Evolutionary conservation across 148 eudicot genomes (phyloP).

Genomic region (Rhododendron griersonianum): DNA sequence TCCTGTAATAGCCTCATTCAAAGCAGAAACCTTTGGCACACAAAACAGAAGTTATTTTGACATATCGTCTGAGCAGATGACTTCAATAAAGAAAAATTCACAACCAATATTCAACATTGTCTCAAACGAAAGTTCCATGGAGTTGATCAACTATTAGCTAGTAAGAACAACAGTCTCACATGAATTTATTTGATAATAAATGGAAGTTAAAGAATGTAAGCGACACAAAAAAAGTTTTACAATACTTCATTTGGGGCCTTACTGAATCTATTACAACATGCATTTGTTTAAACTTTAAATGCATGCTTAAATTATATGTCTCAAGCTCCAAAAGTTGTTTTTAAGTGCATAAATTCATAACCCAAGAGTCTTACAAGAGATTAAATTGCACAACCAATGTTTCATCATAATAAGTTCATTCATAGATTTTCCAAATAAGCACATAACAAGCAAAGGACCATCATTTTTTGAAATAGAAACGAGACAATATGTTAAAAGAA

Average conservation of each 20-base stretch:
- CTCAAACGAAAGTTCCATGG: not conserved
- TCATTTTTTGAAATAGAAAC: not conserved
- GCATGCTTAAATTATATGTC: not conserved
- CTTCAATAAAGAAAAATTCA: not conserved
- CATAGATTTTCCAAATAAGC: not conserved
- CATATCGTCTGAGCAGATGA: not conserved
- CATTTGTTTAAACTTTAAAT: not conserved
- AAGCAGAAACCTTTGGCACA: conserved; percentile 61
- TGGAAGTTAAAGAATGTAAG: not conserved
- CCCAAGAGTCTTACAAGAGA: not conserved
- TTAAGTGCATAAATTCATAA: not conserved
- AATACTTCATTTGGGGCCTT: not conserved
- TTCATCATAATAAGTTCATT: not conserved
- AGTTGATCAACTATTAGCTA: not conserved
- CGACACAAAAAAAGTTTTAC: not conserved
- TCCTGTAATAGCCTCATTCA: conserved; percentile 89
- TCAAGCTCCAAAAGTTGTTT: not conserved
- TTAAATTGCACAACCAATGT: not conserved
- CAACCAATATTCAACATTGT: not conserved
- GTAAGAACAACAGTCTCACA: not conserved
- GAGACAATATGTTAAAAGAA: not conserved
- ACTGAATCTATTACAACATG: not conserved
- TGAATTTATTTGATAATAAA: not conserved
- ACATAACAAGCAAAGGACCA: not conserved
- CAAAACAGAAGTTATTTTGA: conserved; percentile 8